These are phyloP conservation scores for Allium fistulosum DNA, from an alignment of 106 monocot genomes.

Conservation along the genomic window DNA sequence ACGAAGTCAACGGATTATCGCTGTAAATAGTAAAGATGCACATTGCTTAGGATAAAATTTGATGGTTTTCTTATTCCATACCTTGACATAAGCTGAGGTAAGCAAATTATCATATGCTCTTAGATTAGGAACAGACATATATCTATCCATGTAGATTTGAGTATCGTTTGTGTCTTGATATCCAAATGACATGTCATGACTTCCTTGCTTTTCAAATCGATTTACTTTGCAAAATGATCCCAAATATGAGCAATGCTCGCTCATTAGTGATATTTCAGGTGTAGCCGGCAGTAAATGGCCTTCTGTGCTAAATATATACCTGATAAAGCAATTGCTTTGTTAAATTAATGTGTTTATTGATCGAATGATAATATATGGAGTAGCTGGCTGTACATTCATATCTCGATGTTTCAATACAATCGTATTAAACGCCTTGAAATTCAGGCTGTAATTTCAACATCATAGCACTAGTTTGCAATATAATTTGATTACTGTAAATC, in stretches of 20 bases:
- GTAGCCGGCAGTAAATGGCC: constrained; percentile 86
- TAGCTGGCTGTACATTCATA: too few relatives aligned
- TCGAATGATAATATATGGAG: too few relatives aligned
- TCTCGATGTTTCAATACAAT: too few relatives aligned
- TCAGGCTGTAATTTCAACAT: too few relatives aligned
- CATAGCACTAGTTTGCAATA: too few relatives aligned
- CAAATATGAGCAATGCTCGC: constrained; percentile 84
- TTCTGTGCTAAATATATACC: constrained; percentile 97
- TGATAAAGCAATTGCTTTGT: constrained; percentile 17
- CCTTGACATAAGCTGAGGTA: constrained; percentile 52
- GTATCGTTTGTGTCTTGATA: constrained; percentile 56
- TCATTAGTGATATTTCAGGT: constrained; percentile 76
- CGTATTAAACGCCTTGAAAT: too few relatives aligned
- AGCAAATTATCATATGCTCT: constrained; percentile 22
- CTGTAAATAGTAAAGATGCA: too few relatives aligned
- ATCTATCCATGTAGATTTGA: constrained; percentile 5
- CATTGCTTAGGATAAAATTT: too few relatives aligned
- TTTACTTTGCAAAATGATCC: constrained; percentile 71
- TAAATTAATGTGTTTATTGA: neutral
- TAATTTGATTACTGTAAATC: too few relatives aligned
- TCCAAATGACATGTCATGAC: constrained; percentile 4
- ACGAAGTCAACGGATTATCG: too few relatives aligned
- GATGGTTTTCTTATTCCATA: constrained; percentile 6
- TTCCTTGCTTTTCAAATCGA: constrained; percentile 18
- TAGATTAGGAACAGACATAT: neutral